Evolutionary conservation across 495 filamentous ascomycete genomes (phyloP).

Genomic region (Cryomyces antarcticus): DNA sequence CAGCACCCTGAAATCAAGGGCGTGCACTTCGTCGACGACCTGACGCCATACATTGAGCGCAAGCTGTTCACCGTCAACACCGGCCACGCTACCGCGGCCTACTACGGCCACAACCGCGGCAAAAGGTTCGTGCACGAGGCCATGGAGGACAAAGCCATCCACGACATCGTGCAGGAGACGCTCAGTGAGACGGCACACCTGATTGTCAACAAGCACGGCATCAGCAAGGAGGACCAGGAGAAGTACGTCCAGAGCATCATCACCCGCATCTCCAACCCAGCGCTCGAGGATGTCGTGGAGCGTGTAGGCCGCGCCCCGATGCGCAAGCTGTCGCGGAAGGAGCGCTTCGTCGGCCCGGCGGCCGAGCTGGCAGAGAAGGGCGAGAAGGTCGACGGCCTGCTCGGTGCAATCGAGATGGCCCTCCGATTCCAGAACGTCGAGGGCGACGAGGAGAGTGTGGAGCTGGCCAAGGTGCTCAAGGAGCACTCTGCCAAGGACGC

Average conservation of each 20-base stretch:
- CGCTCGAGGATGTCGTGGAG: conserved; percentile 78
- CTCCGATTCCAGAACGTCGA: conserved; percentile 84
- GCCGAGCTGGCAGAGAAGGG: conserved; percentile 63
- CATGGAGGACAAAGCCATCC: conserved; percentile 45
- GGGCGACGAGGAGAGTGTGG: conserved; percentile 65
- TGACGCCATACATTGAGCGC: conserved; percentile 91
- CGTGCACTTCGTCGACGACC: conserved; percentile 78
- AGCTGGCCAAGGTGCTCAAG: conserved; percentile 68
- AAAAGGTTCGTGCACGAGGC: conserved; percentile 79
- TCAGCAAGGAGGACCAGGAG: conserved; percentile 55
- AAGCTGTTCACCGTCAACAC: conserved; percentile 99
- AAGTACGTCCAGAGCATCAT: conserved; percentile 86
- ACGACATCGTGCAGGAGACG: conserved; percentile 49
- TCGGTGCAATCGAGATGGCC: conserved; percentile 66
- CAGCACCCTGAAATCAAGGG: conserved; percentile 58
- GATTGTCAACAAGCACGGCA: conserved; percentile 71
- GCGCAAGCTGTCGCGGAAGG: conserved; percentile 77
- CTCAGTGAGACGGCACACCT: conserved; percentile 66
- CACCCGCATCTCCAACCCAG: conserved; percentile 80
- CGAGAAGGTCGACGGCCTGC: conserved; percentile 42
- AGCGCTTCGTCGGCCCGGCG: conserved; percentile 88
- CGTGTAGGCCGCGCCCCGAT: conserved; percentile 90
- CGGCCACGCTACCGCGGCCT: conserved; percentile 88
- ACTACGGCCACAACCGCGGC: conserved; percentile 68
- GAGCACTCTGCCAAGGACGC: conserved; percentile 45